Evolutionary conservation across 1,139 yeast species (phyloP), one percentile per base, ranked within the genome.

Genomic region (Taiozyma onychis): DNA sequence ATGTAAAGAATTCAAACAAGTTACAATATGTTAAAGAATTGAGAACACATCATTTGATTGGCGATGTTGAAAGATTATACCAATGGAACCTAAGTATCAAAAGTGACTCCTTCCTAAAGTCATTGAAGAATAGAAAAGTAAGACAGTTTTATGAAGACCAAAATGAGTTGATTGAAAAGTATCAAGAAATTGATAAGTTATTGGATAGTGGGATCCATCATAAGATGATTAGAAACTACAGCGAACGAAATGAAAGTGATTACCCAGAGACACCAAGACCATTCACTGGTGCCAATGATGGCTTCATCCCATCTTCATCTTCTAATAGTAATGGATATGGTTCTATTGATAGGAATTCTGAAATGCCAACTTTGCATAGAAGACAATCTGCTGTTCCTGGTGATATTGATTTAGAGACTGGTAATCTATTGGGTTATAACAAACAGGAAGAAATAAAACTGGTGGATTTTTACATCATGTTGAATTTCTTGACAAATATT

Each of bases 201-300:
- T 71, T 87, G 47, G 95, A 85, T 63, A 80, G 89, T 3, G 91
- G 90, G 1, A 75, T 86, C 51, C 88, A 85, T 56, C 73, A 76
- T 52, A 75, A 78, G 45, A 81, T 87, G 80, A 73, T 87, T 48
- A 73, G 79, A 49, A 81, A 78, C 48, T 86, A 86, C 60, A 47
- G 54, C 48, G 53, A 73, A 64, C 45, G 67, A 58, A 58, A 58
- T 46, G 54, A 51, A 27, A 45, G 42, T n/a, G 39, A 39, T n/a
- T 13, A 6, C 28, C 2, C 43, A 6, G 28, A 39, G 22, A 6
- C 11, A 13, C 28, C 43, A 13, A 27, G 11, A 10, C 13, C 24
- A 13, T 27, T 30, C 13, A 24, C 21, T n/a, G 32, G 41, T 26
- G 32, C 24, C 22, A 32, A 21, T 32, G 50, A 10, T 37, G 18